Conservation (phyloP, 306 rosid species). For the Pyrus communis region DNA sequence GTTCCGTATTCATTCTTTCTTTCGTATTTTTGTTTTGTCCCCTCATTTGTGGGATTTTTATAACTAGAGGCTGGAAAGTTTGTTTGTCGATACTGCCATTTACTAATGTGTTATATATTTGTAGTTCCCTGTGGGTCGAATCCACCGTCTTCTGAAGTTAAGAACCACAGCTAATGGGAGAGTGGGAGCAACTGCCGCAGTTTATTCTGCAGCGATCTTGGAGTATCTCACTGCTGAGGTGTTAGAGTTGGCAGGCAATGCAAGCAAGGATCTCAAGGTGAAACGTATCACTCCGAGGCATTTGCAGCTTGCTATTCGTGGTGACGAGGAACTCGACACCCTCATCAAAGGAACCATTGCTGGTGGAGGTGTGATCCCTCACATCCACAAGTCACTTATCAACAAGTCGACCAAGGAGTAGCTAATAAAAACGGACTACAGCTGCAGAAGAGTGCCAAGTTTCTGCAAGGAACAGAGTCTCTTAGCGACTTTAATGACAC, state of each 20-base stretch:
- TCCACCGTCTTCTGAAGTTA: slow-evolving; percentile 57
- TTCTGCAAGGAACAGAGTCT: slow-evolving; percentile 10
- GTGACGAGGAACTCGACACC: slow-evolving; percentile 68
- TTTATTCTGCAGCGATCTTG: slow-evolving; percentile 70
- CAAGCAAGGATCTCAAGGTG: slow-evolving; percentile 72
- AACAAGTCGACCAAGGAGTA: slow-evolving; percentile 75
- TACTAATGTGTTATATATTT: slow-evolving; percentile 10
- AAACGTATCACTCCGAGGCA: slow-evolving; percentile 74
- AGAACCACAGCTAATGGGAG: slow-evolving; percentile 67
- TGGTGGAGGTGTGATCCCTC: slow-evolving; percentile 75
- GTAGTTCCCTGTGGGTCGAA: slow-evolving; percentile 75
- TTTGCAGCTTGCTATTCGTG: slow-evolving; percentile 72
- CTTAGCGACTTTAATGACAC: slow-evolving; percentile 15
- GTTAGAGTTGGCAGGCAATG: slow-evolving; percentile 69
- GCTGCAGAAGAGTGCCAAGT: background rate
- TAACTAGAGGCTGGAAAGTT: background rate
- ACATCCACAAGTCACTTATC: slow-evolving; percentile 70
- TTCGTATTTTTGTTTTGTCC: background rate
- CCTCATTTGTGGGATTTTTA: background rate
- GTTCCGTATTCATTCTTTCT: background rate
- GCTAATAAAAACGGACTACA: slow-evolving; percentile 7
- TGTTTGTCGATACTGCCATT: background rate
- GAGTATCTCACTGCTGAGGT: slow-evolving; percentile 80
- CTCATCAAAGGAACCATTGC: slow-evolving; percentile 72
- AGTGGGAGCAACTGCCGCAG: slow-evolving; percentile 78